Percentiles rank a stretch among this genome's conserved stretches.
Conservation (phyloP, 1,284 basidiomycete genomes). For the Fomitopsis schrenkii region DNA sequence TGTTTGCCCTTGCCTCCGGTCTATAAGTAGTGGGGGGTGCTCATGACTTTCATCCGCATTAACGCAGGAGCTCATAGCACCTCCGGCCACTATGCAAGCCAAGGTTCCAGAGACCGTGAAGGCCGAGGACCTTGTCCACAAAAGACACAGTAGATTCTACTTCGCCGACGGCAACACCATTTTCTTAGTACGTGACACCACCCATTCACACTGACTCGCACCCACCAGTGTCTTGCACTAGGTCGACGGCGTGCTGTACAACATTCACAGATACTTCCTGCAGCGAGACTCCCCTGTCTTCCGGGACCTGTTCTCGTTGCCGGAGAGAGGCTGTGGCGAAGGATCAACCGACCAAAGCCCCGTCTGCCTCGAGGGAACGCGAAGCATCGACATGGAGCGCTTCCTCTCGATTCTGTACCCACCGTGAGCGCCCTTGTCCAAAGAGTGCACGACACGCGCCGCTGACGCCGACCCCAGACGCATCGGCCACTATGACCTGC, state of each 20-base stretch:
- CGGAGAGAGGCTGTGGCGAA: neutral
- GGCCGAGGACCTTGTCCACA: too few relatives aligned
- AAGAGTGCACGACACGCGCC: neutral
- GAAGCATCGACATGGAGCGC: slow-evolving; percentile 3
- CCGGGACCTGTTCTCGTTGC: neutral
- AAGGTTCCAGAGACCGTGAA: too few relatives aligned
- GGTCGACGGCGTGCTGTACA: neutral
- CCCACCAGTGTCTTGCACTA: neutral
- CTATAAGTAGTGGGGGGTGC: too few relatives aligned
- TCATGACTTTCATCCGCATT: too few relatives aligned
- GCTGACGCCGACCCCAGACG: neutral
- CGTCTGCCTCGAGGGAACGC: slow-evolving; percentile 3
- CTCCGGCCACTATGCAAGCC: too few relatives aligned
- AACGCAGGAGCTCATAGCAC: too few relatives aligned
- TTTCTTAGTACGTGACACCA: neutral
- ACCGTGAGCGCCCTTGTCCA: neutral
- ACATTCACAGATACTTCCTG: slow-evolving; percentile 1
- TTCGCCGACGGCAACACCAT: slow-evolving; percentile 1
- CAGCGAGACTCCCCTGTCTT: neutral
- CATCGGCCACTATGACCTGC: slow-evolving; percentile 4
- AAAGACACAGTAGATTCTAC: neutral
- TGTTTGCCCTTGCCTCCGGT: too few relatives aligned
- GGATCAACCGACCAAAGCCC: slow-evolving; percentile 1
- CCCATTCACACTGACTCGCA: neutral
- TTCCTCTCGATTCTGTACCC: slow-evolving; percentile 7